phyloP scores from a whole-genome alignment of 371 early-diverging fungal genomes.

The Coemansia sp. region DNA sequence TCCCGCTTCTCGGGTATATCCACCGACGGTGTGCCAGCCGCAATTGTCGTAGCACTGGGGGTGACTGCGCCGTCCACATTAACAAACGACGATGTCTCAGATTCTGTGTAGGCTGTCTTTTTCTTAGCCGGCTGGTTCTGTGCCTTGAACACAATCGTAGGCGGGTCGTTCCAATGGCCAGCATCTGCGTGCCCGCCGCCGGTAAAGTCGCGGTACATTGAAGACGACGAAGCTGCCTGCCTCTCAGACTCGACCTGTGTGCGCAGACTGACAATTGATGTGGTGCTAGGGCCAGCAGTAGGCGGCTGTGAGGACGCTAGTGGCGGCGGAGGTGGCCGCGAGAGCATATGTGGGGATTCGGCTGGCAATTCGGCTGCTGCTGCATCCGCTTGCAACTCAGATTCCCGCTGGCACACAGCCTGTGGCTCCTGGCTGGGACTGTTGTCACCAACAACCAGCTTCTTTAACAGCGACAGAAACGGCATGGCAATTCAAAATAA shows the following conservation, averaged over 20 bases:
- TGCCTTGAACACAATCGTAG: slow-evolving; percentile 37
- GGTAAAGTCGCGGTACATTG: slow-evolving; percentile 43
- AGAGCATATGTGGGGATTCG: slow-evolving; percentile 3
- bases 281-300: not conserved
- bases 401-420: slow-evolving; percentile 6
- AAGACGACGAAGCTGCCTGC: slow-evolving; percentile 16
- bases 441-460: slow-evolving; percentile 10
- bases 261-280: slow-evolving; percentile 29
- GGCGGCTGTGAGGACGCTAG: slow-evolving; percentile 7
- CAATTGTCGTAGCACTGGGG: not conserved
- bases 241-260: slow-evolving; percentile 32
- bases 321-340: slow-evolving; percentile 13
- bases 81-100: slow-evolving; percentile 27
- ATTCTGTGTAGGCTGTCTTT: slow-evolving; percentile 3
- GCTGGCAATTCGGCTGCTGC: not conserved
- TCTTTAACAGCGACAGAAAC: slow-evolving; percentile 14
- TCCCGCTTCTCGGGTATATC: slow-evolving; percentile 11
- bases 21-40: slow-evolving; percentile 4
- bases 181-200: slow-evolving; percentile 41
- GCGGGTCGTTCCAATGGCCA: slow-evolving; percentile 53
- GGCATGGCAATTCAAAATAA: slow-evolving; percentile 11
- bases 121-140: not conserved
- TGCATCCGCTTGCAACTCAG: not conserved
- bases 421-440: not conserved
- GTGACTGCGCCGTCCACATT: slow-evolving; percentile 20